Base-by-base conservation (phyloP, 2,329 filamentous ascomycete genomes). In the Sporothrix phasma region DNA sequence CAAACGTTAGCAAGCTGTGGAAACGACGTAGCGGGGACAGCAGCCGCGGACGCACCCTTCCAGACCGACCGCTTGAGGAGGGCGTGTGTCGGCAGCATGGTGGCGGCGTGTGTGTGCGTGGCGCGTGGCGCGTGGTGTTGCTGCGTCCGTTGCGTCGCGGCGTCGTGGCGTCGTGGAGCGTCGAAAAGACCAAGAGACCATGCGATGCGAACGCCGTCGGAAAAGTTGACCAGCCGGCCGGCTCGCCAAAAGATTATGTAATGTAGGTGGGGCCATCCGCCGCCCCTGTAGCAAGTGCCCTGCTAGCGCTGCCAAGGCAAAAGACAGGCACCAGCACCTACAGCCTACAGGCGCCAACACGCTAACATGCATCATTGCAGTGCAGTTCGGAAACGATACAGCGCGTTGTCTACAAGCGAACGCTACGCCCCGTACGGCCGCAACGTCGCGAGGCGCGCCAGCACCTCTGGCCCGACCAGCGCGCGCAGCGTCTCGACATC, bases 31-130 rank as follows among this genome's bases (percentile, higher is more conserved):
- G 5, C 15, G 24, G 24, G 3, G 3, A 34, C 22, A 46, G 11
- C n/a, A 41, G 29, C 13, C 13, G 8, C 19, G 13, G 2, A 5
- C n/a, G 69, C 76, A 92, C 90, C 90, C 82, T 95, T 95, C 90
- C 90, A 95, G 72, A 92, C 87, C 59, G 90, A 94, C 70, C 90
- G 87, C 77, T 86, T 86, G 43, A 89, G 74, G 19, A 90, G 81
- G 71, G 79, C 80, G 72, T 85, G 80, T 70, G 88, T 90, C 67
- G 86, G 82, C 74, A 86, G 81, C 88, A 92, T 92, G 37, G 62
- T 64, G 17, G 65, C 65, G 45, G 46, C 58, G 39, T 15, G 46
- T 37, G n/a, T n/a, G n/a, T n/a, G n/a, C n/a, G n/a, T n/a, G n/a
- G n/a, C 49, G n/a, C 24, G 15, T 51, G 61, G 26, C 17, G 47